Evolutionary conservation across 2,329 filamentous ascomycete genomes (phyloP).

Genomic region (Trichoderma sp.): DNA sequence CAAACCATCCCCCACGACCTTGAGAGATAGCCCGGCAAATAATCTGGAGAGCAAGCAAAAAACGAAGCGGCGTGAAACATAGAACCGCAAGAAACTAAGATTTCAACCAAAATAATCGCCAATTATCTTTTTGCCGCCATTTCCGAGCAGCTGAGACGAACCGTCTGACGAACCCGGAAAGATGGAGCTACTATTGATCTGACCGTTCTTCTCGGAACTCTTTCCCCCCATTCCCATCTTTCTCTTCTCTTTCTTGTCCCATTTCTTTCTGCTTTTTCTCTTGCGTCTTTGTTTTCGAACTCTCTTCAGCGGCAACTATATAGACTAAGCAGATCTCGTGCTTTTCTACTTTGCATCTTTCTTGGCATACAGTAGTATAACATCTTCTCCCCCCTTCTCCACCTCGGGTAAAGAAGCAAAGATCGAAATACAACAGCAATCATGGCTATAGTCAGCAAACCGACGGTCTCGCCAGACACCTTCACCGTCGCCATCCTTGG

Average conservation of each 20-base stretch:
- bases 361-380: background rate
- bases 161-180: constrained; percentile 6
- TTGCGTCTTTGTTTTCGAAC: background rate
- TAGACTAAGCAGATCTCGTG: constrained; percentile 7
- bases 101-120: background rate
- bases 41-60: background rate
- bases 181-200: constrained; percentile 8
- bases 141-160: background rate
- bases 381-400: background rate
- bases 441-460: constrained; percentile 2
- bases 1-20: background rate
- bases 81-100: background rate
- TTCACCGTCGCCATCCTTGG: constrained; percentile 12
- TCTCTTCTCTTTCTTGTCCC: background rate
- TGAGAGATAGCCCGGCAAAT: background rate
- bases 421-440: background rate
- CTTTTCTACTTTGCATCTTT: background rate
- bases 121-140: background rate
- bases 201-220: constrained; percentile 8
- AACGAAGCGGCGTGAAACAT: background rate
- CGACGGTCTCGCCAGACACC: background rate
- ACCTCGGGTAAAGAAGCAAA: background rate
- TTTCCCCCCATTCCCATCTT: background rate
- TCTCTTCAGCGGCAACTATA: background rate
- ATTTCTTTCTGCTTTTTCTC: background rate